These are phyloP conservation scores for Prosopis cineraria DNA, from an alignment of 306 rosid genomes.

Conservation along the genomic window DNA sequence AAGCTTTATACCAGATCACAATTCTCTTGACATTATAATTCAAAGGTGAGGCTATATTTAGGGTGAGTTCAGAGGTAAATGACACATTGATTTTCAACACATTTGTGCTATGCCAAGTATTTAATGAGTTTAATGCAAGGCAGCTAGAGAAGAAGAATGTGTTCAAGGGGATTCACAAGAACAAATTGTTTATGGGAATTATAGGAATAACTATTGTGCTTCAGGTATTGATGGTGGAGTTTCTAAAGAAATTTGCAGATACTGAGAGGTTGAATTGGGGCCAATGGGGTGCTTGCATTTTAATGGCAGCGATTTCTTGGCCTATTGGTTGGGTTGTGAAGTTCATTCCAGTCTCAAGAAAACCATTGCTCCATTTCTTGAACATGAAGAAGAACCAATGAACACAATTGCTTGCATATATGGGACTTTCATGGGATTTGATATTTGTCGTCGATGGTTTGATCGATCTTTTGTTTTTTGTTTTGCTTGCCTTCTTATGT, in stretches of 20 bases:
- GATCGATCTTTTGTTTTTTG: neutral
- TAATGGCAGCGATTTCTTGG: conserved; percentile 24
- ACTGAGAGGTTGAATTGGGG: conserved; percentile 38
- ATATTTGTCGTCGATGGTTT: neutral
- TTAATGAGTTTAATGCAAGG: conserved; percentile 38
- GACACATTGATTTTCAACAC: conserved; percentile 34
- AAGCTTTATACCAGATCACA: conserved; percentile 28
- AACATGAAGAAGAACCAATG: neutral
- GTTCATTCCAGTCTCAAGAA: conserved; percentile 25
- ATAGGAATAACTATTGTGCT: conserved; percentile 22
- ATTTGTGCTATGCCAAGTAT: conserved; percentile 35
- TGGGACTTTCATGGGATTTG: neutral
- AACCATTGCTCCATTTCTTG: conserved; percentile 4
- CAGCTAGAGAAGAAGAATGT: conserved; percentile 38
- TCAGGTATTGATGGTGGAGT: conserved; percentile 35
- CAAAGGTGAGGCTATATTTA: conserved; percentile 25
- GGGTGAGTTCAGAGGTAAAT: conserved; percentile 23
- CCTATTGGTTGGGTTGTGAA: conserved; percentile 32
- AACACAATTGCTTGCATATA: neutral
- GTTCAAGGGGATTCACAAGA: conserved; percentile 31
- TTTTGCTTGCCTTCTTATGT: too few relatives aligned
- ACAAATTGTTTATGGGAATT: conserved; percentile 22
- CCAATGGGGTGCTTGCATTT: conserved; percentile 27
- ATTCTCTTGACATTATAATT: conserved; percentile 25
- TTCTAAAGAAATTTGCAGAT: conserved; percentile 32